These are phyloP conservation scores for Fusarium cicatricum DNA, from an alignment of 2,329 filamentous ascomycete species.

Conservation along the genomic window DNA sequence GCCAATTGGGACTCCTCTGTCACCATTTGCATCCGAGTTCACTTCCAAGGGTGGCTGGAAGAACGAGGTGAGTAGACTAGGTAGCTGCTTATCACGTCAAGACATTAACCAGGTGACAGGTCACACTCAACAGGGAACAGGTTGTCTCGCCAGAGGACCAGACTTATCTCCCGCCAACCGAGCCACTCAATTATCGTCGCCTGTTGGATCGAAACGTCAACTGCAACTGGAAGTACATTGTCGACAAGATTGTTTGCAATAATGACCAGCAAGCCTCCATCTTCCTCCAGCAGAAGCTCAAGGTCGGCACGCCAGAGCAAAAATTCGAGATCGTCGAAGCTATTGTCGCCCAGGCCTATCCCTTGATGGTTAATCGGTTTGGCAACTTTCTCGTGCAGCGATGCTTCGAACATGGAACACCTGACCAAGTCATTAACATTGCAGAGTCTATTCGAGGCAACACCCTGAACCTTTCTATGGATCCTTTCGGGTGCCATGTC, in stretches of 20 bases:
- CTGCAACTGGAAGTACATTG: slow-evolving; percentile 99
- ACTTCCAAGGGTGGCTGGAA: slow-evolving; percentile 67
- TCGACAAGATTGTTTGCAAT: slow-evolving; percentile 99
- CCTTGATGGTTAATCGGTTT: slow-evolving; percentile 97
- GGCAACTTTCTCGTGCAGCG: slow-evolving; percentile 98
- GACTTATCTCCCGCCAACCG: slow-evolving; percentile 85
- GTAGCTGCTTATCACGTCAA: neutral
- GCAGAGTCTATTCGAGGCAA: slow-evolving; percentile 94
- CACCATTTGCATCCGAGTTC: slow-evolving; percentile 78
- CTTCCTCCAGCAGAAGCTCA: slow-evolving; percentile 98
- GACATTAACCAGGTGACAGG: slow-evolving; percentile 47
- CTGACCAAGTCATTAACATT: slow-evolving; percentile 93
- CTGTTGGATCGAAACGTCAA: slow-evolving; percentile 94
- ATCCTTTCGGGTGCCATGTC: slow-evolving; percentile 97
- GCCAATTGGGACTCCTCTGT: slow-evolving; percentile 70
- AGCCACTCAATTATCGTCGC: slow-evolving; percentile 95
- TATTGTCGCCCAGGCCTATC: slow-evolving; percentile 93
- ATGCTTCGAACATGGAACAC: slow-evolving; percentile 97
- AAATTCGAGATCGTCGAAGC: slow-evolving; percentile 98
- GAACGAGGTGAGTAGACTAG: slow-evolving; percentile 55
- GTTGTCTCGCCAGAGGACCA: slow-evolving; percentile 64
- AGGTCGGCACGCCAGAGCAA: slow-evolving; percentile 92
- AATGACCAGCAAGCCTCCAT: slow-evolving; percentile 99
- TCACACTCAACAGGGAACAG: slow-evolving; percentile 46
- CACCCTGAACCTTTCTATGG: slow-evolving; percentile 94